Evolutionary conservation across 192 early-diverging fungal species (phyloP), one percentile per base, ranked within the genome.

Genomic region (Coemansia sp.): DNA sequence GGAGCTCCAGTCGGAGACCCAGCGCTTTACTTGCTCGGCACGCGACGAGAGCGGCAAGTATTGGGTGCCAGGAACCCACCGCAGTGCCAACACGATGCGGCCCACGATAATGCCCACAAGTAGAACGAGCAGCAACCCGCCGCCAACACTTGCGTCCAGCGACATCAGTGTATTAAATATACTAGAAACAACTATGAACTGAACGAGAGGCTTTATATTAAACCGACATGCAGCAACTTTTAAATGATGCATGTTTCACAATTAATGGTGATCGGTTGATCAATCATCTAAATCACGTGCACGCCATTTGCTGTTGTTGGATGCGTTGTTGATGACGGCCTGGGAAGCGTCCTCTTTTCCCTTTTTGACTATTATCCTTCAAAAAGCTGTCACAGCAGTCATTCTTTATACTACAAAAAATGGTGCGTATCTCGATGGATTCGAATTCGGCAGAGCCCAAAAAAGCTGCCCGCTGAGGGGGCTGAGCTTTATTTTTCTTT

Each of bases 101-200:
- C 38, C 23, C 7, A 16, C 29, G 10, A 62, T 55, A 3, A 49
- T 25, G n/a, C 19, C 43, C 16, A 69, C 45, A 14, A 69, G 53
- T 52, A 72, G 27, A 4, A 52, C 53, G 7, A 72, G 43, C 17
- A 72, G 64, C 38, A 72, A 17, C 59, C 64, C 65, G 37, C 59
- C 71, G 53, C 71, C 57, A 45, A 54, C 35, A 54, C 50, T 64
- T 5, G 65, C 16, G n/a, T 59, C 51, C 21, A 67, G 49, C 21
- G 39, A 21, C 59, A 61, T 67, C n/a, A 39, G 4, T 29, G 29
- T 55, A 55, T 23, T 16, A 17, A 60, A 23, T 25, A 52, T 1
- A 61, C n/a, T 8, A 25, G 41, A n/a, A n/a, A 45, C 11, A 45
- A n/a, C 31, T 7, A 7, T 35, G 6, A 35, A 35, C 31, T 35